Conservation (phyloP, 305 asterid genomes). For the Euphrasia arctica region DNA sequence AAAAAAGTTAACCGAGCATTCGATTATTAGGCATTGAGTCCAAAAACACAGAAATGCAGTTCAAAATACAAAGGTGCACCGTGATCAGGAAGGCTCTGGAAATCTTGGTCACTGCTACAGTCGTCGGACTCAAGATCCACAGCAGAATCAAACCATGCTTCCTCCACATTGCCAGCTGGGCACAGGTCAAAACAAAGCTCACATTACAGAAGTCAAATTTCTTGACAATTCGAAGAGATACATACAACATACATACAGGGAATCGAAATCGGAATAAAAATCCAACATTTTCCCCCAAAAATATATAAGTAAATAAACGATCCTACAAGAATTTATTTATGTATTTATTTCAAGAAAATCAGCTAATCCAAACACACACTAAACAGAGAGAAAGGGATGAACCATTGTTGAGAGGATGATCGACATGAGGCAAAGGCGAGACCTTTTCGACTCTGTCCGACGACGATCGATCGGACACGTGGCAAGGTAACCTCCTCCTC, state of each 20-base stretch:
- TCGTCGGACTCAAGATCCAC: conserved; percentile 68
- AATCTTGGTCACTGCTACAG: conserved; percentile 87
- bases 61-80: conserved; percentile 38
- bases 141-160: conserved; percentile 88
- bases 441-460: conserved; percentile 45
- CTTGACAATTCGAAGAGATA: too few relatives aligned
- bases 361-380: background rate
- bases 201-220: too few relatives aligned
- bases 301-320: too few relatives aligned
- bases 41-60: background rate
- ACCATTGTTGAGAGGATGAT: conserved; percentile 52
- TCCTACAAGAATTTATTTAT: too few relatives aligned
- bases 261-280: too few relatives aligned
- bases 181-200: background rate
- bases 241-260: too few relatives aligned
- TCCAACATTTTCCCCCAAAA: too few relatives aligned
- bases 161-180: conserved; percentile 67
- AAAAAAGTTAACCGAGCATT: too few relatives aligned
- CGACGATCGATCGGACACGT: conserved; percentile 62
- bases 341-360: too few relatives aligned
- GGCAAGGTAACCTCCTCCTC: conserved; percentile 48
- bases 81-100: conserved; percentile 73
- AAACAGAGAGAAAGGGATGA: conserved; percentile 13
- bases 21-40: too few relatives aligned
- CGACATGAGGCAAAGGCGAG: conserved; percentile 39